These are phyloP conservation scores for Penicillium nordicum DNA, from an alignment of 2,329 filamentous ascomycete genomes.

Conservation along the genomic window DNA sequence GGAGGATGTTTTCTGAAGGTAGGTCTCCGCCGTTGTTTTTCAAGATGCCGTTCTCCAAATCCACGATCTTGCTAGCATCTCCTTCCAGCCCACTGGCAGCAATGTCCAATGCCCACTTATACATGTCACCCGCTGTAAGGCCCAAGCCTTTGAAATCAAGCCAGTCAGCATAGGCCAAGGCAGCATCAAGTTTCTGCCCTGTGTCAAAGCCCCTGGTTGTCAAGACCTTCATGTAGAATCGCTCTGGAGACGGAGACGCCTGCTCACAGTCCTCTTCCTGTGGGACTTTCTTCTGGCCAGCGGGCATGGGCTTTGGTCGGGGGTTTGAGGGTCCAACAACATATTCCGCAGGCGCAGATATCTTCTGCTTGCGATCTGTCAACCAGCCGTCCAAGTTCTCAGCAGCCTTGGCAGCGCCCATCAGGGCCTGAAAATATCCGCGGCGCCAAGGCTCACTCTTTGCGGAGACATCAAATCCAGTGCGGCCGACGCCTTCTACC, in stretches of 20 bases:
- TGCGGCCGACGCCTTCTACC: conserved; percentile 54
- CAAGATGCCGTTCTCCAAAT: conserved; percentile 62
- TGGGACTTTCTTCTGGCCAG: conserved; percentile 59
- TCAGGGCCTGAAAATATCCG: conserved; percentile 79
- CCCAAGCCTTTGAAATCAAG: conserved; percentile 70
- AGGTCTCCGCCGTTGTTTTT: conserved; percentile 52
- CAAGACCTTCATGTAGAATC: conserved; percentile 76
- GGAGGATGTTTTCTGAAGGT: conserved; percentile 71
- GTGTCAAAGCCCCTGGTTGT: conserved; percentile 74
- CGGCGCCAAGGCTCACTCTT: conserved; percentile 82
- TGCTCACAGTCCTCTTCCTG: conserved; percentile 71
- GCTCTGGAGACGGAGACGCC: conserved; percentile 68
- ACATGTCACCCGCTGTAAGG: conserved; percentile 67
- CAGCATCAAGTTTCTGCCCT: conserved; percentile 76
- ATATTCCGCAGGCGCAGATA: conserved; percentile 68
- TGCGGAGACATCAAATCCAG: conserved; percentile 64
- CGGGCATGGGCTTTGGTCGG: conserved; percentile 67
- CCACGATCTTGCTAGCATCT: conserved; percentile 51
- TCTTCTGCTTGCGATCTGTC: conserved; percentile 61
- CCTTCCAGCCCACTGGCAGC: conserved; percentile 56
- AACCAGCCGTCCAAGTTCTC: conserved; percentile 81
- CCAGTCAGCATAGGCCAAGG: conserved; percentile 79
- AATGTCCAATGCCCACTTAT: conserved; percentile 71
- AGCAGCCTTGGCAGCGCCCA: conserved; percentile 70
- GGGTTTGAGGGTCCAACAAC: conserved; percentile 83